Evolutionary conservation across 441 rosid genomes (phyloP).

Genomic region (Croton laevigatus): DNA sequence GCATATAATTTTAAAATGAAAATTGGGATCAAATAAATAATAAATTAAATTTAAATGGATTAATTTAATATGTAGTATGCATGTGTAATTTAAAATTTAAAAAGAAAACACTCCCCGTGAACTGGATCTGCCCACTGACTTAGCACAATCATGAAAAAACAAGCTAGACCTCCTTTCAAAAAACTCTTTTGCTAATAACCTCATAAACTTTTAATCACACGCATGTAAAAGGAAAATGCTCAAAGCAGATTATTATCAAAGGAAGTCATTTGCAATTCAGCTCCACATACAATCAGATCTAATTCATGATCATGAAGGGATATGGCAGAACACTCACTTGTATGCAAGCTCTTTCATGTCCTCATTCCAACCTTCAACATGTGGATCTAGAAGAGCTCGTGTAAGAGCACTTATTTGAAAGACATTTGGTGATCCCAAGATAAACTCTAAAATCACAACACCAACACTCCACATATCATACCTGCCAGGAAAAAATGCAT

Average conservation of each 20-base stretch:
- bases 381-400: constrained; percentile 76
- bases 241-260: constrained; percentile 6
- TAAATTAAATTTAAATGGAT: no score
- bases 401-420: constrained; percentile 75
- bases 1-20: no score
- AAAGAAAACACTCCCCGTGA: no score
- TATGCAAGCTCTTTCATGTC: constrained; percentile 87
- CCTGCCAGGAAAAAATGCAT: constrained; percentile 35
- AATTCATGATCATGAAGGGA: background rate
- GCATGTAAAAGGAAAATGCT: background rate
- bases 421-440: constrained; percentile 88
- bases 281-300: background rate
- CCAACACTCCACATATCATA: constrained; percentile 99
- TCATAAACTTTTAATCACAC: background rate
- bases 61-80: no score
- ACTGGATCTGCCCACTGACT: no score
- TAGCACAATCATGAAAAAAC: no score
- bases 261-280: background rate
- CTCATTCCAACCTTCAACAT: constrained; percentile 86
- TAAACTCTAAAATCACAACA: constrained; percentile 89
- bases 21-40: no score
- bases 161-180: background rate
- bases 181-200: background rate
- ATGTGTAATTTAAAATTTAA: no score
- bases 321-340: constrained; percentile 51